These are phyloP conservation scores for Candida pseudoglaebosa DNA, from an alignment of 805 yeast genomes.

Conservation along the genomic window DNA sequence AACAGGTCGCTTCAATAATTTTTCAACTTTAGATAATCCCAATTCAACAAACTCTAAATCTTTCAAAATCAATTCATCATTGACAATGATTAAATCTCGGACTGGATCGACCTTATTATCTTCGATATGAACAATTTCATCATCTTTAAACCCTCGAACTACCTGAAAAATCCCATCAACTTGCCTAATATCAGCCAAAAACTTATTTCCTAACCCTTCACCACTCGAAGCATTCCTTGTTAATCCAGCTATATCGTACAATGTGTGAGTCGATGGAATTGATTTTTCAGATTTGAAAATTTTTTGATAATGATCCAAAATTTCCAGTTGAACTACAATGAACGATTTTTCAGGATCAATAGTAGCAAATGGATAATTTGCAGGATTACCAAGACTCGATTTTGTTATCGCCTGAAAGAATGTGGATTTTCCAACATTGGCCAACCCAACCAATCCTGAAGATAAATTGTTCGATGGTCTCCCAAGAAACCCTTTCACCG, in stretches of 20 bases:
- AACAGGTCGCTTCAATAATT: constrained; percentile 19
- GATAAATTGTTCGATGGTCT: constrained; percentile 35
- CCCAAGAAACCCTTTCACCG: constrained; percentile 15
- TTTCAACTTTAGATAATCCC: constrained; percentile 29
- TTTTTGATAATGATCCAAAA: constrained; percentile 44
- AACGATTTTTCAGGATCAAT: constrained; percentile 69
- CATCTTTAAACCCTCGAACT: constrained; percentile 60
- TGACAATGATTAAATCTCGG: constrained; percentile 59
- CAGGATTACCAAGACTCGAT: constrained; percentile 54
- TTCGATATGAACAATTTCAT: constrained; percentile 65
- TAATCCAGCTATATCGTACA: constrained; percentile 69
- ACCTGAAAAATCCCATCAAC: constrained; percentile 72
- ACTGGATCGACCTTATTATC: constrained; percentile 56
- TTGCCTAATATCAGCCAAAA: constrained; percentile 62
- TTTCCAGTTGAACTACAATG: constrained; percentile 48
- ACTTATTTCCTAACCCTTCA: constrained; percentile 72
- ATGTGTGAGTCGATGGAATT: constrained; percentile 53
- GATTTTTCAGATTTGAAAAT: constrained; percentile 48
- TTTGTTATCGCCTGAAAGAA: constrained; percentile 54
- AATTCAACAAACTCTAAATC: constrained; percentile 61
- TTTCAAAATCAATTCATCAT: constrained; percentile 59
- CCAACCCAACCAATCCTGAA: constrained; percentile 53
- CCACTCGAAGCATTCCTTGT: constrained; percentile 61
- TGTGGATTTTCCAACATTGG: constrained; percentile 53
- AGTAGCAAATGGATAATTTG: constrained; percentile 67